Evolutionary conservation across 176 grass and related monocot species (phyloP).

Genomic region (Carex myosuroides): DNA sequence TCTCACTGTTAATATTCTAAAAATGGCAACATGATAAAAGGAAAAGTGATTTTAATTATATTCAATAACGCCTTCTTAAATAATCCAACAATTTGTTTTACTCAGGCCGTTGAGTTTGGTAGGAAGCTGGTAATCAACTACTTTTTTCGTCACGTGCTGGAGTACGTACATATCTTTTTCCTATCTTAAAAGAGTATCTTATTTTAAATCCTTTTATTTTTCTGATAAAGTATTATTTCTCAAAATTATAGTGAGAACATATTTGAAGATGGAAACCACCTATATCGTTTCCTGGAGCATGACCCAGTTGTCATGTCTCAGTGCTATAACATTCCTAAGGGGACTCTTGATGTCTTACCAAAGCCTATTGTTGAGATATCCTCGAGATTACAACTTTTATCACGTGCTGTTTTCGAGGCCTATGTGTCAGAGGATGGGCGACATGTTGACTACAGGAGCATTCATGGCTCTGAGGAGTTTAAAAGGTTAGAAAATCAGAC

Average conservation of each 20-base stretch:
- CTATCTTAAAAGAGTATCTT: neutral
- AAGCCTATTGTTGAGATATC: constrained; percentile 73
- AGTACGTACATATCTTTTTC: constrained; percentile 38
- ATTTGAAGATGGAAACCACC: constrained; percentile 88
- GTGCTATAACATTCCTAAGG: constrained; percentile 86
- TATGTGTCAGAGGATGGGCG: constrained; percentile 79
- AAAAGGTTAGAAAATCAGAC: constrained; percentile 53
- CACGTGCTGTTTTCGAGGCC: constrained; percentile 74
- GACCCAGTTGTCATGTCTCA: constrained; percentile 70
- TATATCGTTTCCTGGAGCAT: constrained; percentile 86
- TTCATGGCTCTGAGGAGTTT: constrained; percentile 75
- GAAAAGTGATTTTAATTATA: neutral
- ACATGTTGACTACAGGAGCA: constrained; percentile 85
- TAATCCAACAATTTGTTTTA: neutral
- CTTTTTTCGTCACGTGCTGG: constrained; percentile 72
- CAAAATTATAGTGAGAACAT: constrained; percentile 61
- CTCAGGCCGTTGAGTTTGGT: constrained; percentile 76
- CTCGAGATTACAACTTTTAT: constrained; percentile 62
- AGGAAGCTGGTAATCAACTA: constrained; percentile 76
- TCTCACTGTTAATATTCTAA: neutral
- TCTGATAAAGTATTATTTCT: constrained; percentile 1
- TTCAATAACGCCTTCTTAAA: neutral
- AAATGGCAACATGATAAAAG: neutral
- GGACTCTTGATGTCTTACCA: constrained; percentile 61
- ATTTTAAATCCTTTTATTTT: constrained; percentile 7